Conservation (phyloP, 805 yeast genomes). For the Pichia sporocuriosa region DNA sequence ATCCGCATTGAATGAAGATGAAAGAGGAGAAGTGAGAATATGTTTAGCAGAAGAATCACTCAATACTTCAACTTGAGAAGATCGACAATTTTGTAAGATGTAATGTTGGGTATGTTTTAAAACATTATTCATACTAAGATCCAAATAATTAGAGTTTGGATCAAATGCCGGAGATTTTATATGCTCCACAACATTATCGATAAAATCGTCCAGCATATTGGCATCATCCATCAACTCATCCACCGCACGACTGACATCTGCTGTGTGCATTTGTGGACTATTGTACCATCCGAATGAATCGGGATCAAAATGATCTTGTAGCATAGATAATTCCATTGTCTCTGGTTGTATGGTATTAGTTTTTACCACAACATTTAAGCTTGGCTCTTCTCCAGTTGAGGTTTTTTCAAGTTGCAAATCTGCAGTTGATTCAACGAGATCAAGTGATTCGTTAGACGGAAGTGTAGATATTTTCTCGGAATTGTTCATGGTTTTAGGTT, state of each 20-base stretch:
- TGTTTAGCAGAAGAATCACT: background rate
- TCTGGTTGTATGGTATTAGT: background rate
- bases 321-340: no score
- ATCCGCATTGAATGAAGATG: background rate
- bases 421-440: no score
- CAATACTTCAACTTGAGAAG: background rate
- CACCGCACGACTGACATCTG: conserved; percentile 7
- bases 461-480: no score
- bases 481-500: no score
- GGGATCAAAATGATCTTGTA: no score
- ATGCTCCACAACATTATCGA: conserved; percentile 13
- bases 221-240: conserved; percentile 6
- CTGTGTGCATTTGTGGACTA: background rate
- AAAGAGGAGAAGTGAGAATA: no score
- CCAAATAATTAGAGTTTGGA: conserved; percentile 12
- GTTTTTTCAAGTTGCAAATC: no score
- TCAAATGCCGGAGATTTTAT: conserved; percentile 14
- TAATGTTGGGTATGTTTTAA: conserved; percentile 3
- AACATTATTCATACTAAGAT: conserved; percentile 4
- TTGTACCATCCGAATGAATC: background rate
- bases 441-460: no score
- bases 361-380: no score
- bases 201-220: conserved; percentile 1
- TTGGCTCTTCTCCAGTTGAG: no score
- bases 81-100: background rate